phyloP scores from a whole-genome alignment of 1,284 basidiomycete species.

The Heliocybe sulcata region DNA sequence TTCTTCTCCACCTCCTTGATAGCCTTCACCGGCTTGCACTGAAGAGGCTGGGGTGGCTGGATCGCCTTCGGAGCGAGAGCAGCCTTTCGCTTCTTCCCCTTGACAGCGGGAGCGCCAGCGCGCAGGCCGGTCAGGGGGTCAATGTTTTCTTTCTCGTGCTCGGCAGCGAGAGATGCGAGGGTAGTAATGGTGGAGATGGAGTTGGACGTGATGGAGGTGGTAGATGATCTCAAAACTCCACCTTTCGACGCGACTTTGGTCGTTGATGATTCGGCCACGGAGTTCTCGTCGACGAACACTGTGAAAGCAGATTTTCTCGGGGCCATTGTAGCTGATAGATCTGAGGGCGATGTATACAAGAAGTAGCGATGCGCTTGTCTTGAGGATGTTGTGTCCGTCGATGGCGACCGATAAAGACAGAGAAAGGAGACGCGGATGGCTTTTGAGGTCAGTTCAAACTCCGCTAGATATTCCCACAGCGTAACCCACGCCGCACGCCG shows the following conservation, averaged over 20 bases:
- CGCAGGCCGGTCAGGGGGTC: slow-evolving; percentile 65
- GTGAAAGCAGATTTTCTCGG: background rate
- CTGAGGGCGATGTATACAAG: background rate
- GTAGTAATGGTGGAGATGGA: background rate
- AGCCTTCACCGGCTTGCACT: slow-evolving; percentile 37
- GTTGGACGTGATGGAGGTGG: background rate
- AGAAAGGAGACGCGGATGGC: background rate
- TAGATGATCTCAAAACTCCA: background rate
- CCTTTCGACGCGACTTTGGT: background rate
- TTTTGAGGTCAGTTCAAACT: background rate
- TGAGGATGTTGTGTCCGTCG: background rate
- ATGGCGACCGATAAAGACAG: background rate
- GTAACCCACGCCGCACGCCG: background rate
- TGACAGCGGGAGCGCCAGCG: slow-evolving; percentile 18
- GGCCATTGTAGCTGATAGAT: background rate
- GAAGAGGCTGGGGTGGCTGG: slow-evolving; percentile 24
- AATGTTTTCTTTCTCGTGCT: slow-evolving; percentile 56
- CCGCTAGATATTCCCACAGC: background rate
- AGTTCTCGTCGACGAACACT: background rate
- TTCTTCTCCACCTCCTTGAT: slow-evolving; percentile 6
- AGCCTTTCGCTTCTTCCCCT: slow-evolving; percentile 46
- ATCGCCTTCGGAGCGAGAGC: slow-evolving; percentile 48
- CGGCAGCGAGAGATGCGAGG: background rate
- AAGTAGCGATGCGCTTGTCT: background rate
- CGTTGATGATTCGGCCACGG: background rate